These are phyloP conservation scores for Talaromyces sp. DNA, from an alignment of 2,329 filamentous ascomycete genomes.

Conservation along the genomic window DNA sequence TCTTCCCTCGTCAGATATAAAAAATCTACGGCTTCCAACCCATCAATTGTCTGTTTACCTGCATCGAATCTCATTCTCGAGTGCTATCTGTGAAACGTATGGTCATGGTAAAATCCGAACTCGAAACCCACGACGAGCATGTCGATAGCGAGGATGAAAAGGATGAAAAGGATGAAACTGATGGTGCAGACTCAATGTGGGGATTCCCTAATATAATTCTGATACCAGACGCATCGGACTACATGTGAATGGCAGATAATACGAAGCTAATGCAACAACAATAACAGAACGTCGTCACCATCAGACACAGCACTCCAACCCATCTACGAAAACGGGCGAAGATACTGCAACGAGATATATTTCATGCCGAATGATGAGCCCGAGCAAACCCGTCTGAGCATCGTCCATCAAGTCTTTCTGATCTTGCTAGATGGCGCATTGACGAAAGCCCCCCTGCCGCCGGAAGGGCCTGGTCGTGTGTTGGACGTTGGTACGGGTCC, in stretches of 20 bases:
- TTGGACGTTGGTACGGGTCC: slow-evolving; percentile 47
- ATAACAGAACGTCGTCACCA: slow-evolving; percentile 25
- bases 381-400: slow-evolving; percentile 58
- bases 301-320: slow-evolving; percentile 46
- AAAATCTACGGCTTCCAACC: background rate
- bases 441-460: slow-evolving; percentile 28
- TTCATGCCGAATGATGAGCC: slow-evolving; percentile 63
- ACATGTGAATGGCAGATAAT: too few species aligned
- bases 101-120: background rate
- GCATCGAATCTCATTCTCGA: background rate
- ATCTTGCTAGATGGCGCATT: slow-evolving; percentile 34
- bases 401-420: slow-evolving; percentile 60
- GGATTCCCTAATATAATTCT: background rate
- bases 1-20: background rate
- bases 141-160: slow-evolving; percentile 19
- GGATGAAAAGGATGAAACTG: slow-evolving; percentile 25
- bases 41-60: background rate
- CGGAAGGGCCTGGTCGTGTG: slow-evolving; percentile 24
- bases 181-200: slow-evolving; percentile 24
- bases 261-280: background rate
- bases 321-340: slow-evolving; percentile 56
- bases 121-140: background rate
- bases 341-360: slow-evolving; percentile 58
- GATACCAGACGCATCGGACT: background rate
- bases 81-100: background rate